A percentile compares a stretch with the other conserved stretches of the same genome.
phyloP scores from a whole-genome alignment of 1,284 basidiomycete genomes.

The Xerocomus amazonicus region DNA sequence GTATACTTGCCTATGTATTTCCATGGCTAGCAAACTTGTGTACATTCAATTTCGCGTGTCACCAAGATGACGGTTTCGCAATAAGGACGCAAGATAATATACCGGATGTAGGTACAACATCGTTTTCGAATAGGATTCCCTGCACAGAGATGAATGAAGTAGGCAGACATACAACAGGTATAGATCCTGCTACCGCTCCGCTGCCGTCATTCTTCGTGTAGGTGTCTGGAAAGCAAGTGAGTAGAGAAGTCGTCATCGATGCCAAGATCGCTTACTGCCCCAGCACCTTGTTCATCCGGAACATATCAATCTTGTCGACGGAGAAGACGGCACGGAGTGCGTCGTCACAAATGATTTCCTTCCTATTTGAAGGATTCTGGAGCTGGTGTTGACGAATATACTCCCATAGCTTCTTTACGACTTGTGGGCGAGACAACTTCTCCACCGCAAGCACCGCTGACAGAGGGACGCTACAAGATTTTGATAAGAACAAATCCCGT shows the following conservation, averaged over 20 bases:
- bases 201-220: slow-evolving; percentile 30
- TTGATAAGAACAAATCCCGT: slow-evolving; percentile 2
- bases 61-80: slow-evolving; percentile 1
- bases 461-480: slow-evolving; percentile 53
- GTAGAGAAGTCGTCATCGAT: neutral
- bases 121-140: slow-evolving; percentile 3
- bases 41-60: neutral
- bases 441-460: slow-evolving; percentile 55
- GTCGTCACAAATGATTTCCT: slow-evolving; percentile 79
- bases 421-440: slow-evolving; percentile 79
- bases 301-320: slow-evolving; percentile 79
- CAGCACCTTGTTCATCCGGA: slow-evolving; percentile 81
- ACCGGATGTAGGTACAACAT: slow-evolving; percentile 5
- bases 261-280: slow-evolving; percentile 55
- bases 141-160: neutral
- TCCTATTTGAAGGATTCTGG: slow-evolving; percentile 77
- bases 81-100: slow-evolving; percentile 11
- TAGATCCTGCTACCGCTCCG: slow-evolving; percentile 1
- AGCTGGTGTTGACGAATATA: slow-evolving; percentile 77
- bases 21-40: neutral
- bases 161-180: slow-evolving; percentile 2
- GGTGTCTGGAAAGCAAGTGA: slow-evolving; percentile 23
- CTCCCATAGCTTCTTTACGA: slow-evolving; percentile 83
- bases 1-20: too few relatives aligned
- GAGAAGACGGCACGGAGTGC: slow-evolving; percentile 68